Conservation (phyloP, 352 stramenopile genomes). For the Pilasporangium apinafurcum region DNA sequence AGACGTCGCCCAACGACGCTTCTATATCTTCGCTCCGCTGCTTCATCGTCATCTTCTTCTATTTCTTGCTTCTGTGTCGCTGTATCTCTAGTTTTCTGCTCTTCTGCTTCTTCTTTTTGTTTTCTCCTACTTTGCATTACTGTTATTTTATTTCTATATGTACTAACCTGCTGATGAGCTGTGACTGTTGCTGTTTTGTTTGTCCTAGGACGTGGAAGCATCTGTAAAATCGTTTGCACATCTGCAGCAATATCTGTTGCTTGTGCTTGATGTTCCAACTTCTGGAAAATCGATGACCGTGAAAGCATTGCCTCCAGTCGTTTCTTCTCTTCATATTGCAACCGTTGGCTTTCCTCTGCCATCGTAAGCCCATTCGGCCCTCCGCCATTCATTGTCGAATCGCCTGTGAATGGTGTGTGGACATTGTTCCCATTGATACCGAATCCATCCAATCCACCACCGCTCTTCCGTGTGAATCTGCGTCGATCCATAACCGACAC, state of each 20-base stretch:
- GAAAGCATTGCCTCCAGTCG: slow-evolving; percentile 42
- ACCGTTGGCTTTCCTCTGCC: slow-evolving; percentile 19
- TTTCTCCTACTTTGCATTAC: no score
- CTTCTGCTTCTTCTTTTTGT: background rate
- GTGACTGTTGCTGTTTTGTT: no score
- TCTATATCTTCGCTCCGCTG: slow-evolving; percentile 1
- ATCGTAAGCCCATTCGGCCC: slow-evolving; percentile 13
- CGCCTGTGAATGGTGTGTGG: slow-evolving; percentile 3
- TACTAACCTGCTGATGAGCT: no score
- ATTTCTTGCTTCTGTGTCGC: background rate
- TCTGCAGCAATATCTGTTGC: slow-evolving; percentile 25
- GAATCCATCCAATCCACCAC: slow-evolving; percentile 8
- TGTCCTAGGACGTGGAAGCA: no score
- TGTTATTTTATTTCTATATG: no score
- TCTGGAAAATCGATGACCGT: slow-evolving; percentile 38
- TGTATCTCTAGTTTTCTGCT: no score
- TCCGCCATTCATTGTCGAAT: background rate
- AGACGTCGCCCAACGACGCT: slow-evolving; percentile 10
- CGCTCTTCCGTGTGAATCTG: slow-evolving; percentile 16
- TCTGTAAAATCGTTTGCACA: slow-evolving; percentile 24
- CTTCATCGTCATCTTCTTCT: background rate
- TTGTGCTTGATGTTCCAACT: slow-evolving; percentile 25
- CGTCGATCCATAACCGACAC: slow-evolving; percentile 63
- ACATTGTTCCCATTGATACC: slow-evolving; percentile 14
- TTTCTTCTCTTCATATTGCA: slow-evolving; percentile 49